Conservation (phyloP, 257 asterid genomes). For the Knoxia roxburghii region DNA sequence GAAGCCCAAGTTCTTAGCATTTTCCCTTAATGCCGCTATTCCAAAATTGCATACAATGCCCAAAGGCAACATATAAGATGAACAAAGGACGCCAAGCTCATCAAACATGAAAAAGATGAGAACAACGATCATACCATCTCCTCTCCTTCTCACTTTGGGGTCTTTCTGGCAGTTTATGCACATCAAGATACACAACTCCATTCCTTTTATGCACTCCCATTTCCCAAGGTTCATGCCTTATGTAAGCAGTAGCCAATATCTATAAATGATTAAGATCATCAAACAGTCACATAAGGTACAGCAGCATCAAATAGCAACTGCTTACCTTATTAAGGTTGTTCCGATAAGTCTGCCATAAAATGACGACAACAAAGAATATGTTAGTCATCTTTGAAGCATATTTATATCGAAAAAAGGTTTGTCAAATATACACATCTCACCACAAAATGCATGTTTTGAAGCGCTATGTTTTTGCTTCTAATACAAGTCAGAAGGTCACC, state of each 20-base stretch:
- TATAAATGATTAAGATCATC: conserved; percentile 23
- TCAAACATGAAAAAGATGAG: background rate
- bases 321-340: conserved; percentile 96
- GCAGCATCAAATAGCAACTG: conserved; percentile 12
- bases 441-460: conserved; percentile 97
- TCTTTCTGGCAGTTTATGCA: conserved; percentile 90
- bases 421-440: conserved; percentile 40
- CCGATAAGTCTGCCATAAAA: conserved; percentile 77
- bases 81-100: background rate
- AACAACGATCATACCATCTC: conserved; percentile 46
- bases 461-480: conserved; percentile 75
- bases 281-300: conserved; percentile 4
- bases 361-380: conserved; percentile 12
- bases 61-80: conserved; percentile 1
- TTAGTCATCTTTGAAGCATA: conserved; percentile 20
- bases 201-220: conserved; percentile 99
- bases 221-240: conserved; percentile 95
- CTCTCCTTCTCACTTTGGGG: conserved; percentile 83
- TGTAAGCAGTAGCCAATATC: conserved; percentile 94
- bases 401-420: conserved; percentile 8
- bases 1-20: background rate
- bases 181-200: conserved; percentile 87
- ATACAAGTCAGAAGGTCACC: conserved; percentile 89
- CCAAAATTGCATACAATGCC: background rate
- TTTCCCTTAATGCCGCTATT: background rate